A percentile compares a stretch with the other conserved stretches of the same genome.
phyloP scores from a whole-genome alignment of 805 yeast genomes.

The Saccharomycopsis sp. region DNA sequence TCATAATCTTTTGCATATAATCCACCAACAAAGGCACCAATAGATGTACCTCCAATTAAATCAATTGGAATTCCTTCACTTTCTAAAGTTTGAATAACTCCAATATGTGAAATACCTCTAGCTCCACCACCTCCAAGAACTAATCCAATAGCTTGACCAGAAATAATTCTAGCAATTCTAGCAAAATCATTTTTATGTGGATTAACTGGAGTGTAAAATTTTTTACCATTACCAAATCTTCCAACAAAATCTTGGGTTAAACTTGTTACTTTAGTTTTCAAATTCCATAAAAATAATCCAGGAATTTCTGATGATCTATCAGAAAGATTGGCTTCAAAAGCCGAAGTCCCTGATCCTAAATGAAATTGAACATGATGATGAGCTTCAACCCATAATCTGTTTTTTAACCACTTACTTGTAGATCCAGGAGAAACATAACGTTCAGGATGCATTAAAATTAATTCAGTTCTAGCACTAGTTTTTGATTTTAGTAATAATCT shows the following conservation, averaged over 20 bases:
- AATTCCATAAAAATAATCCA: constrained; percentile 10
- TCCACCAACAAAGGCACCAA: constrained; percentile 94
- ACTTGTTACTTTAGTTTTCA: constrained; percentile 29
- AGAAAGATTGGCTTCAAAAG: too few relatives aligned
- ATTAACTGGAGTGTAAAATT: constrained; percentile 8
- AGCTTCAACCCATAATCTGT: constrained; percentile 81
- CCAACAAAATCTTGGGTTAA: constrained; percentile 24
- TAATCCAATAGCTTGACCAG: constrained; percentile 89
- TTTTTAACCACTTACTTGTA: constrained; percentile 75
- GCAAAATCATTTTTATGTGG: constrained; percentile 77
- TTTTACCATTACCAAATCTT: constrained; percentile 19
- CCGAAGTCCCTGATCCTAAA: constrained; percentile 19
- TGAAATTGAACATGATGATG: constrained; percentile 87
- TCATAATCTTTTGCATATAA: constrained; percentile 88
- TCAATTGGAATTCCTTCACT: constrained; percentile 91
- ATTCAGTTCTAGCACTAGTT: constrained; percentile 80
- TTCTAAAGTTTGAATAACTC: constrained; percentile 83
- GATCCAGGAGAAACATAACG: constrained; percentile 75
- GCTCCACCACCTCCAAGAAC: constrained; percentile 99
- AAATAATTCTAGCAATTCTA: constrained; percentile 77
- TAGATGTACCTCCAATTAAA: constrained; percentile 91
- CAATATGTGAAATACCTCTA: constrained; percentile 85
- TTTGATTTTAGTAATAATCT: constrained; percentile 59
- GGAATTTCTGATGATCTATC: neutral
- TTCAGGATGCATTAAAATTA: constrained; percentile 77